Evolutionary conservation across 306 rosid genomes (phyloP).

Genomic region (Acmispon strigosus): DNA sequence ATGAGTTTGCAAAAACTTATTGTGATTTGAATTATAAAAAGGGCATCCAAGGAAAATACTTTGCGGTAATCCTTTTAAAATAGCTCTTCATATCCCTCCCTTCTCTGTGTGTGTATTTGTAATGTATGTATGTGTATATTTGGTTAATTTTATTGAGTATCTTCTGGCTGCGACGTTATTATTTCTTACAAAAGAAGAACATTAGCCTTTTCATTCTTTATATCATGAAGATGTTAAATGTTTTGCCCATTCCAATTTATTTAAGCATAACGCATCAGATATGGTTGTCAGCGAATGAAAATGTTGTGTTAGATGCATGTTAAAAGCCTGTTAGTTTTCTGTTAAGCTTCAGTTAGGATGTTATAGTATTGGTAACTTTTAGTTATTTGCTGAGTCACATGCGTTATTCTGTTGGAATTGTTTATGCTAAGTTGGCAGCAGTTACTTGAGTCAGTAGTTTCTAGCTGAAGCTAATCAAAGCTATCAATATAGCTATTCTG

Average conservation of each 20-base stretch:
- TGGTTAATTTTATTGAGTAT: conserved; percentile 4
- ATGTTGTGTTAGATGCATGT: background rate
- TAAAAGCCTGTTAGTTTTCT: too few relatives aligned
- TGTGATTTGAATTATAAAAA: conserved; percentile 53
- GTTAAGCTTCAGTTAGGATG: too few relatives aligned
- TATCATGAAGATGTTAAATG: conserved; percentile 10
- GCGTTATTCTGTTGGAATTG: too few relatives aligned
- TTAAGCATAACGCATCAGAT: background rate
- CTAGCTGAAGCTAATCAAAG: too few relatives aligned
- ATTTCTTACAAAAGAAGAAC: conserved; percentile 9
- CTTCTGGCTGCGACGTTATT: conserved; percentile 15
- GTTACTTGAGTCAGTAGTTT: too few relatives aligned
- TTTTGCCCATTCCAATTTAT: conserved; percentile 2
- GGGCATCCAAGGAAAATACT: conserved; percentile 57
- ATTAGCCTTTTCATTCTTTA: conserved; percentile 19
- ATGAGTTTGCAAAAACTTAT: conserved; percentile 76
- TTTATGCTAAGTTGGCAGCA: too few relatives aligned
- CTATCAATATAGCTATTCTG: too few relatives aligned
- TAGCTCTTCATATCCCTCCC: conserved; percentile 7
- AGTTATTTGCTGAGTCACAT: too few relatives aligned
- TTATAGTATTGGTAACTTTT: too few relatives aligned
- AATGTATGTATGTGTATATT: background rate
- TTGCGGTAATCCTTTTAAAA: conserved; percentile 50
- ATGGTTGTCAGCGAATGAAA: conserved; percentile 7
- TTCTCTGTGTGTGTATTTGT: background rate